Evolutionary conservation across 1,284 basidiomycete species (phyloP), one percentile per base, ranked within the genome.

Genomic region (Stereum hirsutum): DNA sequence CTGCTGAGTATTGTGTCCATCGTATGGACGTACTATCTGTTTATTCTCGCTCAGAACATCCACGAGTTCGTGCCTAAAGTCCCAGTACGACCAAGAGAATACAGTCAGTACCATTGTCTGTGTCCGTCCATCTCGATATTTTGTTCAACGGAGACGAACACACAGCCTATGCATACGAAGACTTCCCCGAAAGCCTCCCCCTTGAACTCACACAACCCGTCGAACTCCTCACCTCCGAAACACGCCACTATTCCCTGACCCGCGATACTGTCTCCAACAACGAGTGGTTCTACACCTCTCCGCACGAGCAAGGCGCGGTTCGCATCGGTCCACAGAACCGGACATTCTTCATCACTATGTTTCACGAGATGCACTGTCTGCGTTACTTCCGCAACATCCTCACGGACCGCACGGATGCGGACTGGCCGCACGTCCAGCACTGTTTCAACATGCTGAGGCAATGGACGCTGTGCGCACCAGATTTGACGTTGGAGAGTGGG

Each of bases 401-500:
- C 5, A 12, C 10, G 15, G 21, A 4, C 17, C 4, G 17, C 6
- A 19, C 11, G 3, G 33, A 14, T 2, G 33, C 15, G 15, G 10
- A n/a, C 15, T 8, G 11, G 33, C 12, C 11, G 11, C 59, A 58
- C 41, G 37, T 60, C 20, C 54, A 57, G 6, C 64, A 69, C 40
- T 69, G 65, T 43, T 43, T 67, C 32, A 58, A 62, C 38, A 68
- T 66, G 47, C 45, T 68, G 34, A 51, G 61, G 6, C 54, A 57
- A 47, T 53, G 48, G 49, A 42, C 54, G 2, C 54, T 68, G 6
- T 68, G 66, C 35, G 47, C 54, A 8, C 59, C 66, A 5, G 62
- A 65, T 40, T 50, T 55, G 12, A 57, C 56, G 4, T 47, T 66
- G 12, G 66, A 67, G 31, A 49, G 52, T 0, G 58, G 53, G 4